These are phyloP conservation scores for Kwoniella mangroviensis DNA, from an alignment of 768 basidiomycete species.

Conservation along the genomic window DNA sequence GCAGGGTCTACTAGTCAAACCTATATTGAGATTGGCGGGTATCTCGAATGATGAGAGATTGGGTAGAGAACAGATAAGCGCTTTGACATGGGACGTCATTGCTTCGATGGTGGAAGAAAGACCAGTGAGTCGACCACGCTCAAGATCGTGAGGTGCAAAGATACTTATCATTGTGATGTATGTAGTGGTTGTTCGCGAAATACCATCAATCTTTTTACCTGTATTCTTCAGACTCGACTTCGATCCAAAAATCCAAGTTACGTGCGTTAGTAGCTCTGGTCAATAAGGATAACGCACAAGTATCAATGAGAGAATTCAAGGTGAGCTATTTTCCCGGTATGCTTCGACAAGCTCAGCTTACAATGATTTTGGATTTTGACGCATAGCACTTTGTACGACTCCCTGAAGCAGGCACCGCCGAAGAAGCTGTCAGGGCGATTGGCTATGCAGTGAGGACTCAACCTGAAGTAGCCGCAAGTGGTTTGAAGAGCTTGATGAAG, in stretches of 20 bases:
- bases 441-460: conserved; percentile 73
- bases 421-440: conserved; percentile 75
- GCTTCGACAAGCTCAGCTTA: conserved; percentile 4
- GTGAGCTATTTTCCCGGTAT: conserved; percentile 61
- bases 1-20: conserved; percentile 66
- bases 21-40: conserved; percentile 74
- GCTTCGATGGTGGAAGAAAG: conserved; percentile 67
- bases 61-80: conserved; percentile 67
- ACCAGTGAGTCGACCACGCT: conserved; percentile 64
- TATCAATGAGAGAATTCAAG: conserved; percentile 79
- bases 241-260: conserved; percentile 77
- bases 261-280: conserved; percentile 71
- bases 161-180: not conserved
- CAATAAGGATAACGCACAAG: conserved; percentile 69
- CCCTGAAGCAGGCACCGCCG: conserved; percentile 71
- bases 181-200: conserved; percentile 68
- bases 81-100: conserved; percentile 75
- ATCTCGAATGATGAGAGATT: conserved; percentile 56
- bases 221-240: conserved; percentile 68
- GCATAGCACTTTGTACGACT: conserved; percentile 80
- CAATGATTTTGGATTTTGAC: not conserved
- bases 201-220: conserved; percentile 73
- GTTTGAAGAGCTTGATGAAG: conserved; percentile 73
- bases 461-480: conserved; percentile 72
- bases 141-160: not conserved